Evolutionary conservation across 345 rosid species (phyloP), one percentile per base, ranked within the genome.

Genomic region (Dimocarpus longan): DNA sequence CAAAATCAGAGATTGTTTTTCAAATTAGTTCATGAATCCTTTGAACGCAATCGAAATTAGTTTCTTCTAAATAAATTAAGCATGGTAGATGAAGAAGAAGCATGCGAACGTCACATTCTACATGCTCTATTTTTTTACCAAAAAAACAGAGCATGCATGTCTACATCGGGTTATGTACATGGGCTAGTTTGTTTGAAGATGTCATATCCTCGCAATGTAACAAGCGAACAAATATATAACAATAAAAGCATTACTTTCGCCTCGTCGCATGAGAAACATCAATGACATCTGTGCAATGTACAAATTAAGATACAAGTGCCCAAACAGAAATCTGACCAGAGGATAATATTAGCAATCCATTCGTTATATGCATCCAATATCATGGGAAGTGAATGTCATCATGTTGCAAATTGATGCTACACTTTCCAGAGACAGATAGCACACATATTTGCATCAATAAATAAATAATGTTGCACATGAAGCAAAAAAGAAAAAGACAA

Each of bases 171-270:
- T 32, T 32, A 32, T 32, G 37, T 2, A 32, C 37, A 32, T 48
- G 71, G 60, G 74, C 78, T 73, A 73, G 80, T 82, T 71, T n/a
- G n/a, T n/a, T n/a, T 86, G 67, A 71, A 70, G 39, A 88, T 44
- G 68, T 76, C 89, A 84, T 86, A 88, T 32, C 87, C 89, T 95
- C 92, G 91, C 67, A 83, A 81, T 10, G 40, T 18, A 73, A 60
- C 57, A 83, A 76, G 67, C 21, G 48, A 76, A 22, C 8, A 56
- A 79, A n/a, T n/a, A n/a, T n/a, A n/a, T n/a, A n/a, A 66, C n/a
- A 62, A 68, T 50, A 77, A 62, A 64, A 81, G 21, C 79, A 64
- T 13, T 46, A 50, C 64, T 57, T 57, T 43, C 71, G 42, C 32
- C 54, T 68, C 32, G 12, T 54, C 52, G 32, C 8, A 68, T 69